Conservation (phyloP, 2,329 filamentous ascomycete genomes). For the Penicillium olsonii region DNA sequence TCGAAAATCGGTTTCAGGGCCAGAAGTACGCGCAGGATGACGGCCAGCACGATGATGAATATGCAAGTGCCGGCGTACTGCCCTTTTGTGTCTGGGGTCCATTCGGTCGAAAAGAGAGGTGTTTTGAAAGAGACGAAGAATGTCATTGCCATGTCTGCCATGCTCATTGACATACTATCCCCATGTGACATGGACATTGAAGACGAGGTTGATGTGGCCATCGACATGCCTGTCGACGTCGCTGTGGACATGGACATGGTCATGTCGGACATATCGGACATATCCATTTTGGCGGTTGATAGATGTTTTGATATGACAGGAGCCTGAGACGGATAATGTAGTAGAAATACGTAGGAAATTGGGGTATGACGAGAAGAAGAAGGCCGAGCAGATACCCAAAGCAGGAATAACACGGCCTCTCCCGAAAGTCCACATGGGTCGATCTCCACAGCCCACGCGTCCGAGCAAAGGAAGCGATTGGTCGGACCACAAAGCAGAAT, state of each 20-base stretch:
- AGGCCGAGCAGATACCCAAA: background rate
- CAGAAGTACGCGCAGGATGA: conserved; percentile 67
- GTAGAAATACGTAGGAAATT: background rate
- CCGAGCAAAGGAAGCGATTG: background rate
- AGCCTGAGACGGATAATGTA: background rate
- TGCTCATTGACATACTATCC: conserved; percentile 19
- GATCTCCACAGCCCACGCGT: background rate
- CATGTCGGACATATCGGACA: conserved; percentile 15
- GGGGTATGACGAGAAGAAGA: background rate
- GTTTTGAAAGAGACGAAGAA: conserved; percentile 60
- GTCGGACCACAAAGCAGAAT: background rate
- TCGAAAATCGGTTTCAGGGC: conserved; percentile 63
- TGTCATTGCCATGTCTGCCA: conserved; percentile 27
- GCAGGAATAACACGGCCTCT: background rate
- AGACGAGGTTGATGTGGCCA: conserved; percentile 13
- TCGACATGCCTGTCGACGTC: conserved; percentile 15
- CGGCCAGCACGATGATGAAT: conserved; percentile 75
- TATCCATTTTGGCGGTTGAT: conserved; percentile 15
- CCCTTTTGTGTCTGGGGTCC: conserved; percentile 69
- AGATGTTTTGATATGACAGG: background rate
- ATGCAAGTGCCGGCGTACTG: conserved; percentile 85
- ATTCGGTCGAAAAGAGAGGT: conserved; percentile 64
- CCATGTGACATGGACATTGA: conserved; percentile 3
- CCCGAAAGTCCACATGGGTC: background rate
- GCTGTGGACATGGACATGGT: conserved; percentile 12